phyloP scores from a whole-genome alignment of 495 filamentous ascomycete species.

The Podospora pseudoanserina region DNA sequence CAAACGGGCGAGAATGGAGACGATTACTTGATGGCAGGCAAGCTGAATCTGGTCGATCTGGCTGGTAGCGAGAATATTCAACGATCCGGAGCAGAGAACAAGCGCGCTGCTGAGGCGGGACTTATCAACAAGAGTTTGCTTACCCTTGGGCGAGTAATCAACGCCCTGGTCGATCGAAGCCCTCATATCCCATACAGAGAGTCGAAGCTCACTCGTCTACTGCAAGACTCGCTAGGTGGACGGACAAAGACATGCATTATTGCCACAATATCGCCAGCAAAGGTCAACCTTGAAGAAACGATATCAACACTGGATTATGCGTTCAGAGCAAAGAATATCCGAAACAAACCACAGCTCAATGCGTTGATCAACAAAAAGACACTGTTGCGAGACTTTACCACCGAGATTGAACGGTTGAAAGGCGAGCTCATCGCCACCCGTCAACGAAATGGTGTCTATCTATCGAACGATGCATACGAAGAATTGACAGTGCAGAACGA shows the following conservation, averaged over 20 bases:
- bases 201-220: slow-evolving; percentile 88
- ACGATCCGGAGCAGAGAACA: slow-evolving; percentile 94
- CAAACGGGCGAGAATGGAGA: slow-evolving; percentile 66
- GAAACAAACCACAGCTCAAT: slow-evolving; percentile 95
- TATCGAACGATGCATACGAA: slow-evolving; percentile 79
- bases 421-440: slow-evolving; percentile 89
- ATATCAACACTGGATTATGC: slow-evolving; percentile 98
- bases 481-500: slow-evolving; percentile 87
- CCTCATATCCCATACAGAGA: slow-evolving; percentile 94
- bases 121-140: slow-evolving; percentile 97
- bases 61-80: slow-evolving; percentile 98
- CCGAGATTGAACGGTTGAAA: slow-evolving; percentile 92
- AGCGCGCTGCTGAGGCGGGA: slow-evolving; percentile 90
- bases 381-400: slow-evolving; percentile 79
- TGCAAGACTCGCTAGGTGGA: slow-evolving; percentile 95
- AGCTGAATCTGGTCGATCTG: slow-evolving; percentile 93
- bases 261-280: slow-evolving; percentile 89
- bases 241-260: slow-evolving; percentile 98
- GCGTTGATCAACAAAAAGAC: slow-evolving; percentile 88
- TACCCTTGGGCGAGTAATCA: slow-evolving; percentile 94
- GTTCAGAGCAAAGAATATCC: slow-evolving; percentile 95
- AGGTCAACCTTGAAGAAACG: slow-evolving; percentile 93
- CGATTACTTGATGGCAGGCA: slow-evolving; percentile 88
- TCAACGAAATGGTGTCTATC: slow-evolving; percentile 91
- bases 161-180: slow-evolving; percentile 88